These are phyloP conservation scores for Phytophthora sansomeana DNA, from an alignment of 352 stramenopile genomes.

Conservation along the genomic window DNA sequence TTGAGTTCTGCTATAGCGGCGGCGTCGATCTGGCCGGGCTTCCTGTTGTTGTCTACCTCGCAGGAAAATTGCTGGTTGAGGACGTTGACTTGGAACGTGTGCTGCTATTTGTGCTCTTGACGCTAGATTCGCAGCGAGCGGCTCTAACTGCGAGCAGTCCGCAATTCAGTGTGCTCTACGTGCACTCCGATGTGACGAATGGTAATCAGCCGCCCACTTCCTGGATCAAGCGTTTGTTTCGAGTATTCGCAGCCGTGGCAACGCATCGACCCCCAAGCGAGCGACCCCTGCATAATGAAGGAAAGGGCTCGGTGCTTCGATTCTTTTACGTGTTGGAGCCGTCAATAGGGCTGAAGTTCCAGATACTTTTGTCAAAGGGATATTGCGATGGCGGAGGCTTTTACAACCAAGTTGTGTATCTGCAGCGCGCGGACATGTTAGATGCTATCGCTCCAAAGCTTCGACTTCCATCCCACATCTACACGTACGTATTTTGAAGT, in stretches of 20 bases:
- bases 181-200: constrained; percentile 53
- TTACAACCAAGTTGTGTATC: constrained; percentile 83
- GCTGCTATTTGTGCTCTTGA: constrained; percentile 74
- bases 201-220: constrained; percentile 64
- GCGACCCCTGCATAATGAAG: constrained; percentile 32
- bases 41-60: constrained; percentile 79
- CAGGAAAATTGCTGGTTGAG: constrained; percentile 51
- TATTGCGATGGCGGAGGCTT: constrained; percentile 66
- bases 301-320: constrained; percentile 52
- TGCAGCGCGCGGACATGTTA: constrained; percentile 57
- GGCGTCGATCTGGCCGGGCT: constrained; percentile 73
- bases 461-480: constrained; percentile 57
- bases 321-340: constrained; percentile 86
- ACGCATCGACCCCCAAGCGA: constrained; percentile 21
- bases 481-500: constrained; percentile 47
- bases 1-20: constrained; percentile 72
- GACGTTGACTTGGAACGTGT: constrained; percentile 73
- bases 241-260: constrained; percentile 55
- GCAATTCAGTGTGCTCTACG: constrained; percentile 76
- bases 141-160: constrained; percentile 49
- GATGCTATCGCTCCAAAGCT: constrained; percentile 57
- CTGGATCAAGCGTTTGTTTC: constrained; percentile 79
- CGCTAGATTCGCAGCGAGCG: constrained; percentile 53
- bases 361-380: constrained; percentile 72
- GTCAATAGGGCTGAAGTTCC: constrained; percentile 76